phyloP scores from a whole-genome alignment of 441 rosid genomes.

The Lepidium campestre region DNA sequence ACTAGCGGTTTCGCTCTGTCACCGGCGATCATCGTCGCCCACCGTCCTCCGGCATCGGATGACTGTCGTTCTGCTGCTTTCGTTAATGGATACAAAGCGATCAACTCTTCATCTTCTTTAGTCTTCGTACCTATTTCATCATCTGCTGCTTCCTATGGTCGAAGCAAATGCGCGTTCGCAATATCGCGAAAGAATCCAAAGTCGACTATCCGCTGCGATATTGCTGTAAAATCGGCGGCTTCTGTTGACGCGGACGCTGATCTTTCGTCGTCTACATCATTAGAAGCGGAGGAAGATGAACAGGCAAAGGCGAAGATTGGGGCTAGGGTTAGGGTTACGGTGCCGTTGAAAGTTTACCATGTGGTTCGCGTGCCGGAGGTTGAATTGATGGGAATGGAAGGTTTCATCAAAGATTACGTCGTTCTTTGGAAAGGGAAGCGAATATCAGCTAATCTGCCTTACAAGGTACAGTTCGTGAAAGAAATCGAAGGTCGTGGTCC shows the following conservation, averaged over 20 bases:
- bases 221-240: conserved; percentile 30
- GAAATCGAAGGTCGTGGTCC: conserved; percentile 73
- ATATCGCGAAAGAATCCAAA: conserved; percentile 2
- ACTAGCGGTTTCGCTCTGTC: conserved; percentile 15
- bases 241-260: conserved; percentile 31
- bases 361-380: conserved; percentile 78
- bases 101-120: conserved; percentile 5
- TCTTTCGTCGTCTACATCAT: conserved; percentile 16
- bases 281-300: conserved; percentile 33
- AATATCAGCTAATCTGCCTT: conserved; percentile 85
- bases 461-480: conserved; percentile 58
- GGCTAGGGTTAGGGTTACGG: conserved; percentile 69
- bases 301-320: conserved; percentile 44
- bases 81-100: not conserved
- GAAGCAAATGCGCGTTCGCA: conserved; percentile 20
- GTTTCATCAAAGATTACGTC: conserved; percentile 69
- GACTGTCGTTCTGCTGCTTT: not conserved
- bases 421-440: conserved; percentile 81
- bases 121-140: conserved; percentile 18
- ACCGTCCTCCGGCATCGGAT: conserved; percentile 10
- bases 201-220: conserved; percentile 31
- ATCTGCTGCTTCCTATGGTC: not conserved
- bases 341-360: conserved; percentile 80
- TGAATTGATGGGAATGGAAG: conserved; percentile 82
- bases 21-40: conserved; percentile 27